Percentiles rank a stretch among this genome's conserved stretches.
These are phyloP conservation scores for Pseudogymnoascus sp. DNA, from an alignment of 2,329 filamentous ascomycete species.

Conservation along the genomic window DNA sequence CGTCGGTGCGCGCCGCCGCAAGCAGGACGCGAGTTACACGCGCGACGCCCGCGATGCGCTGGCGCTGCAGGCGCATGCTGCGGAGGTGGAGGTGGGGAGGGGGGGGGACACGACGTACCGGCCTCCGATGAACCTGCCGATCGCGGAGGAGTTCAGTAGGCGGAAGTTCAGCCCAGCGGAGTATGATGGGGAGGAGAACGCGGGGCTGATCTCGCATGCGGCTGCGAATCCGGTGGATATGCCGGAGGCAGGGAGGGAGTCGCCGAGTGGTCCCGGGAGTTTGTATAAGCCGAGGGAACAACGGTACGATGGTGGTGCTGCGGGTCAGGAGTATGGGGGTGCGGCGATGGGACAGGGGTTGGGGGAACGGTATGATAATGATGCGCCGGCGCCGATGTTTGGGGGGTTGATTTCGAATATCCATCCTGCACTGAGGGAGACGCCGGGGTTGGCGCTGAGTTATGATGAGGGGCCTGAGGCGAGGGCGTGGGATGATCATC, in stretches of 20 bases:
- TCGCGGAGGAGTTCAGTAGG: conserved; percentile 25
- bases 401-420: background rate
- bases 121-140: conserved; percentile 16
- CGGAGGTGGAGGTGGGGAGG: background rate
- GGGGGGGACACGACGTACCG: background rate
- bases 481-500: background rate
- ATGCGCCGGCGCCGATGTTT: background rate
- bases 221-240: conserved; percentile 21
- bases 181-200: conserved; percentile 18
- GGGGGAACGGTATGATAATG: background rate
- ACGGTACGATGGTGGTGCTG: conserved; percentile 23
- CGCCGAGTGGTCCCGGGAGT: background rate
- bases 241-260: background rate
- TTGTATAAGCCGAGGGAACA: conserved; percentile 23
- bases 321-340: background rate
- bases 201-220: conserved; percentile 24
- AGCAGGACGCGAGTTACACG: conserved; percentile 43
- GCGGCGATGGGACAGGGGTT: background rate
- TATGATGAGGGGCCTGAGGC: background rate
- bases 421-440: background rate
- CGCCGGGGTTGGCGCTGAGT: background rate
- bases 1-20: conserved; percentile 57
- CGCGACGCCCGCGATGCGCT: background rate
- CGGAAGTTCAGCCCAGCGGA: conserved; percentile 18
- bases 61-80: background rate